Evolutionary conservation across 257 asterid genomes (phyloP).

Genomic region (Galeopsis tetrahit): DNA sequence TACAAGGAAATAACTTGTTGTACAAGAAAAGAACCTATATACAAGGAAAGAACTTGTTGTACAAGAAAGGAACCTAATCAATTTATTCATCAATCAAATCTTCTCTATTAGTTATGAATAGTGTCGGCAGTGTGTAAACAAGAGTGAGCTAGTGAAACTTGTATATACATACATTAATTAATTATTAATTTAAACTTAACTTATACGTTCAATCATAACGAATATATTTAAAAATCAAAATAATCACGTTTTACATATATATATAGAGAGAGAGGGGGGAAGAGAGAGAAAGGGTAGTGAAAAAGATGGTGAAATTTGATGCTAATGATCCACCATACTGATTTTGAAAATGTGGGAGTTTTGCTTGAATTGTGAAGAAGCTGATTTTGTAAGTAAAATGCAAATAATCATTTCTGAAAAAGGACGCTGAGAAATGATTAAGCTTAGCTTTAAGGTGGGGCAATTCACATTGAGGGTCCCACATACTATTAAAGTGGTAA

Average conservation of each 20-base stretch:
- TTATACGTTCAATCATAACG: neutral
- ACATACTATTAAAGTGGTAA: neutral
- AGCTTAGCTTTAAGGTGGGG: constrained; percentile 77
- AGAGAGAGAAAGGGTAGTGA: neutral
- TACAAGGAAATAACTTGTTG: too few species aligned
- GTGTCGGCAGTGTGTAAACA: constrained; percentile 2
- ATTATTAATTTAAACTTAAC: neutral
- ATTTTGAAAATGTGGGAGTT: constrained; percentile 51
- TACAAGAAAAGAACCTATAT: too few species aligned
- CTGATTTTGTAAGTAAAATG: constrained; percentile 74
- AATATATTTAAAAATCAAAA: neutral
- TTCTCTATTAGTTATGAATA: too few species aligned
- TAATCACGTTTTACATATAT: constrained; percentile 16
- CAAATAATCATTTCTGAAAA: constrained; percentile 59
- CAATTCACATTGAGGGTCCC: constrained; percentile 49
- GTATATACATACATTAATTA: neutral
- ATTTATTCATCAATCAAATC: too few species aligned
- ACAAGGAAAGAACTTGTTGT: too few species aligned
- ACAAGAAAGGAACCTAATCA: too few species aligned
- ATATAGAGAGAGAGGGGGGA: neutral
- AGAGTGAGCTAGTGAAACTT: neutral
- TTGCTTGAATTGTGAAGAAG: constrained; percentile 51
- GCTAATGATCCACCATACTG: constrained; percentile 70
- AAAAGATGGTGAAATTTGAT: constrained; percentile 45
- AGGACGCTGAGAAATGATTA: constrained; percentile 61